These are phyloP conservation scores for Phellopilus nigrolimitatus DNA, from an alignment of 1,284 basidiomycete genomes.

Conservation along the genomic window DNA sequence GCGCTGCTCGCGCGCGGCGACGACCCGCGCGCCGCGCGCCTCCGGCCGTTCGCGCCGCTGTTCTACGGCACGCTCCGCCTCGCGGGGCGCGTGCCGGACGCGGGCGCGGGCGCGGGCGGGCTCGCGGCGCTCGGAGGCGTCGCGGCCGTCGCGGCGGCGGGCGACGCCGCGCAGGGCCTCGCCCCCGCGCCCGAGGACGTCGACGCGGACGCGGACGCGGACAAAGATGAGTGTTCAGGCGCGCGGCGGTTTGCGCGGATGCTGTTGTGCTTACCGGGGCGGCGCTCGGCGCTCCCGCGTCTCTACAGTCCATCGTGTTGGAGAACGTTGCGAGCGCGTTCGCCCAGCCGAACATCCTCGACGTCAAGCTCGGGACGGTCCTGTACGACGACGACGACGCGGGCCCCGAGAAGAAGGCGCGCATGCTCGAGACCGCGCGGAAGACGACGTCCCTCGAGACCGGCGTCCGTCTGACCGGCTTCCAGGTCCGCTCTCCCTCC, in stretches of 20 bases:
- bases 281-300: too few relatives aligned
- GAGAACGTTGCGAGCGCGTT: slow-evolving; percentile 80
- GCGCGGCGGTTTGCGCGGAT: neutral
- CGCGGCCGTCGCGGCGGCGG: neutral
- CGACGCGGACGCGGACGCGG: too few relatives aligned
- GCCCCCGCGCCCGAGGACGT: slow-evolving; percentile 19
- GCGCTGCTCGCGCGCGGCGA: slow-evolving; percentile 48
- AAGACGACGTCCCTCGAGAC: slow-evolving; percentile 71
- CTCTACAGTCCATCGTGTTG: slow-evolving; percentile 70
- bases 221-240: slow-evolving; percentile 53
- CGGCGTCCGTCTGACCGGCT: slow-evolving; percentile 84
- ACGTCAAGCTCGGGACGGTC: slow-evolving; percentile 88
- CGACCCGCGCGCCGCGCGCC: slow-evolving; percentile 33
- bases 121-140: neutral
- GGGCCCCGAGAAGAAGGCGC: slow-evolving; percentile 67
- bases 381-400: slow-evolving; percentile 73
- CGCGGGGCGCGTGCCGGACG: slow-evolving; percentile 49
- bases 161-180: neutral
- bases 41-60: slow-evolving; percentile 60
- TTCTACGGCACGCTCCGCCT: slow-evolving; percentile 75
- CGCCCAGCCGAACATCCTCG: slow-evolving; percentile 79
- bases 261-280: slow-evolving; percentile 1
- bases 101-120: slow-evolving; percentile 23
- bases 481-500: slow-evolving; percentile 57
- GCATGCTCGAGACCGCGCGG: slow-evolving; percentile 72